A percentile compares a stretch with the other conserved stretches of the same genome.
Conservation (phyloP, 1,139 yeast species). For the Suhomyces bolitotheri region DNA sequence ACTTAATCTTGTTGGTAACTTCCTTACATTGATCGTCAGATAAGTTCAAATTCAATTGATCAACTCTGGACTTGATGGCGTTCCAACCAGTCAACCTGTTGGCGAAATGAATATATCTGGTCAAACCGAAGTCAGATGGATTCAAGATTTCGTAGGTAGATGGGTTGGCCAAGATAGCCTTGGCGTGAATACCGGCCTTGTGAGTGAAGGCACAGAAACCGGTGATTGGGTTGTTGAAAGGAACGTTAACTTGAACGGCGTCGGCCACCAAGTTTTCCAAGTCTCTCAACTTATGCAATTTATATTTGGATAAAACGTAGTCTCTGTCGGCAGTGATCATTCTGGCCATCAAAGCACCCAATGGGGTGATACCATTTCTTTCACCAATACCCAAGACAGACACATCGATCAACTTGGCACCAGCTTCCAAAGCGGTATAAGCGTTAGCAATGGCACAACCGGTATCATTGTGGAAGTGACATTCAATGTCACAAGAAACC, state of each 20-base stretch:
- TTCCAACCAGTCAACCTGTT: conserved; percentile 60
- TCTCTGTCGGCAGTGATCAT: conserved; percentile 63
- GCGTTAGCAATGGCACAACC: conserved; percentile 66
- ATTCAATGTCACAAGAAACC: conserved; percentile 57
- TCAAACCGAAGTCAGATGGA: conserved; percentile 58
- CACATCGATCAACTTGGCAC: conserved; percentile 57
- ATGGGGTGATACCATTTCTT: conserved; percentile 60
- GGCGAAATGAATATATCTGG: conserved; percentile 60
- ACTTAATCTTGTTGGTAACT: conserved; percentile 54
- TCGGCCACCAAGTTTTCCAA: conserved; percentile 59
- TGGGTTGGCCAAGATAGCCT: conserved; percentile 61
- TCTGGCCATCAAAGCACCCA: conserved; percentile 63
- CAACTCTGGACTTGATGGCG: conserved; percentile 50
- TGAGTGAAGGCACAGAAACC: conserved; percentile 66
- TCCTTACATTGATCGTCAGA: conserved; percentile 59
- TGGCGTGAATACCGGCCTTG: conserved; percentile 63
- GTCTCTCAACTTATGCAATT: conserved; percentile 54
- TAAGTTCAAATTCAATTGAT: conserved; percentile 48
- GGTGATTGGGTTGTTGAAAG: conserved; percentile 61
- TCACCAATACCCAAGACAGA: conserved; percentile 62
- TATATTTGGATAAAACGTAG: conserved; percentile 57
- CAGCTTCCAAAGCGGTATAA: conserved; percentile 62
- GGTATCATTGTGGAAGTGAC: conserved; percentile 63
- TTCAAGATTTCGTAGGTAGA: conserved; percentile 59
- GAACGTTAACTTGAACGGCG: conserved; percentile 57